Conservation (phyloP, 169 alveolate species). For the Eimeria maxima region DNA sequence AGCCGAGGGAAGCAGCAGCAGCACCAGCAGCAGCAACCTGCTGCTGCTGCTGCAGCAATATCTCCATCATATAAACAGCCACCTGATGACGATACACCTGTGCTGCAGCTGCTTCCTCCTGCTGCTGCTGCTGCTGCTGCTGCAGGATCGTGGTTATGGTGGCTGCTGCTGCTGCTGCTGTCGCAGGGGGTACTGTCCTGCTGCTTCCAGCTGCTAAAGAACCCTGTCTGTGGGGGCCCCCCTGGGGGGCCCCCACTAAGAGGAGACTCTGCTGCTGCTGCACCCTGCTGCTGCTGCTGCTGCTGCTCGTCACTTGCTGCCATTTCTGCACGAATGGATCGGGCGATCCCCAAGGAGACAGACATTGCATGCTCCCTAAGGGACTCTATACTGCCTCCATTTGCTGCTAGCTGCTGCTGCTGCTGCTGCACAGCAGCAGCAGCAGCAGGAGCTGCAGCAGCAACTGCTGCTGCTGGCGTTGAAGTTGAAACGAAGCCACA, state of each 20-base stretch:
- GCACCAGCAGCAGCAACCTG: constrained; percentile 42
- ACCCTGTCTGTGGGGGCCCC: background rate
- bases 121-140: background rate
- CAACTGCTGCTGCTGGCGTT: background rate
- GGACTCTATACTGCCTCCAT: background rate
- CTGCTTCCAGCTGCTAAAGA: background rate
- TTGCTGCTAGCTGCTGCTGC: background rate
- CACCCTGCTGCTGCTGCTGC: background rate
- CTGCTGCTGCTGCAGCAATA: background rate
- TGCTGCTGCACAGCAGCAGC: background rate
- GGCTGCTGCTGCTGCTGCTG: constrained; percentile 37
- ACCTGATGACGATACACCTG: constrained; percentile 9
- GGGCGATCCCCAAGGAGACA: constrained; percentile 17
- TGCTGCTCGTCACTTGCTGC: background rate
- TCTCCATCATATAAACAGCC: constrained; percentile 23
- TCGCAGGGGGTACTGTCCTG: background rate
- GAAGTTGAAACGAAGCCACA: background rate
- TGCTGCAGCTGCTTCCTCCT: background rate
- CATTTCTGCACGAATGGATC: background rate
- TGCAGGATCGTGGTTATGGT: background rate
- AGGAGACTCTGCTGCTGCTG: background rate
- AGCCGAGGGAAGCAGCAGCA: constrained; percentile 70
- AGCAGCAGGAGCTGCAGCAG: background rate
- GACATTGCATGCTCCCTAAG: background rate
- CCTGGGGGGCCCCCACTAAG: too few species aligned